A percentile compares a stretch with the other conserved stretches of the same genome.
These are phyloP conservation scores for Hypoxylon fuscum DNA, from an alignment of 495 filamentous ascomycete genomes.

Conservation along the genomic window DNA sequence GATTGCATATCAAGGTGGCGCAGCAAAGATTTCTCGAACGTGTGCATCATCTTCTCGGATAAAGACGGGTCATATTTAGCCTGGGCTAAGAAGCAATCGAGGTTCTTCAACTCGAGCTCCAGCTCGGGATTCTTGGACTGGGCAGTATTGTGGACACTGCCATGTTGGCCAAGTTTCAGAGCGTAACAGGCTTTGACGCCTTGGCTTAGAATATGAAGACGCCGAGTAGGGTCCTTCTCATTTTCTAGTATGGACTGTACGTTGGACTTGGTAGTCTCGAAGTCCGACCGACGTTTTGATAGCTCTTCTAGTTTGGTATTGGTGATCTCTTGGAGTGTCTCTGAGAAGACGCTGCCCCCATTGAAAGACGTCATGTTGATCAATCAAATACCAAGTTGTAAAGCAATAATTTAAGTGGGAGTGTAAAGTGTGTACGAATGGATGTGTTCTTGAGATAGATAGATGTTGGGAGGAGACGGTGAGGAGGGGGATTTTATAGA, in stretches of 20 bases:
- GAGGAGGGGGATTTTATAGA: no score
- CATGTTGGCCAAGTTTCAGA: constrained; percentile 42
- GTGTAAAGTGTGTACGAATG: no score
- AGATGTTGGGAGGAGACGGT: no score
- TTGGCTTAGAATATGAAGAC: constrained; percentile 50
- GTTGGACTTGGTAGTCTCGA: constrained; percentile 54
- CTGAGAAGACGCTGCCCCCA: constrained; percentile 57
- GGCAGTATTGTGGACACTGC: constrained; percentile 8
- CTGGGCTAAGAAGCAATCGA: constrained; percentile 64
- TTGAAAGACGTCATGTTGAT: constrained; percentile 18
- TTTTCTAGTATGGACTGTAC: constrained; percentile 42
- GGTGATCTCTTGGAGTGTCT: constrained; percentile 72
- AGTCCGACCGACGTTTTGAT: constrained; percentile 65
- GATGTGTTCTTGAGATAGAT: no score
- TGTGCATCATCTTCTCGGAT: constrained; percentile 52
- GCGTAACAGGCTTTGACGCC: constrained; percentile 53
- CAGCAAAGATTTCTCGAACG: constrained; percentile 61
- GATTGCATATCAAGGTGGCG: constrained; percentile 61
- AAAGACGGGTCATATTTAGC: constrained; percentile 66
- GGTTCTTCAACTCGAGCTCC: constrained; percentile 54
- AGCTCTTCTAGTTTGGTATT: constrained; percentile 70
- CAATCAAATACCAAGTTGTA: background rate
- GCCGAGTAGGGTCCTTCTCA: constrained; percentile 43
- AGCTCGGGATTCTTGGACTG: constrained; percentile 43
- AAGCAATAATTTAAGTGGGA: no score